Evolutionary conservation across 257 asterid genomes (phyloP), one percentile per base, ranked within the genome.

Genomic region (Capsicum pubescens): DNA sequence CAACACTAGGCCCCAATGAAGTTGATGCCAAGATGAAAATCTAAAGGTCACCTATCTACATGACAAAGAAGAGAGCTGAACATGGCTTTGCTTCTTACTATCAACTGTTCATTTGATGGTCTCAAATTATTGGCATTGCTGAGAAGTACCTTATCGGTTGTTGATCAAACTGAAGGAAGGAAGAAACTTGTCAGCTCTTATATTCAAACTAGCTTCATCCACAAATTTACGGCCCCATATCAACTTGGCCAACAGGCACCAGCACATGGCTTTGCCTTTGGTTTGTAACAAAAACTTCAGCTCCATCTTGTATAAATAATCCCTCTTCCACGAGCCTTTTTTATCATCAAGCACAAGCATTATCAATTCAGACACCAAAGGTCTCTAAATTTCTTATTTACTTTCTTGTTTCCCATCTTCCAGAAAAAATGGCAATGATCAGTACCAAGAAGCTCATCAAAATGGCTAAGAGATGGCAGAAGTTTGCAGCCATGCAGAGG

Each of bases 381-480:
- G 0, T 9, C 5, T 64, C 44, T 64, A 10, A 64, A 64, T 11
- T 64, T 12, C 17, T 64, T 0, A 9, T 64, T 64, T 26, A 64
- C 70, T 26, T 11, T 64, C 44, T 36, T 68, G 14, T 36, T 68
- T 13, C 12, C 21, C 0, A 15, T 4, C 13, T 66, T 66, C 1
- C 44, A 7, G 44, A 64, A 8, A 67, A 10, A 14, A 67, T 7
- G 76, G 0, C 52, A 0, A 36, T 36, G 8, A 12, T 68, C 10
- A 68, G 26, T 1, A 3, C 52, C 7, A 68, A 36, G 52, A 68
- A 68, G 7, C 76, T 68, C 21, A 15, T 68, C 26, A 68, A 68
- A 7, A 68, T 68, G 52, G 76, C 13, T 0, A 74, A 44, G 80
- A 50, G 19, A 48, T 74, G 80, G 80, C 44, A 74, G 12, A 71